Conservation (phyloP, 441 rosid genomes). For the Isatis lusitanica region DNA sequence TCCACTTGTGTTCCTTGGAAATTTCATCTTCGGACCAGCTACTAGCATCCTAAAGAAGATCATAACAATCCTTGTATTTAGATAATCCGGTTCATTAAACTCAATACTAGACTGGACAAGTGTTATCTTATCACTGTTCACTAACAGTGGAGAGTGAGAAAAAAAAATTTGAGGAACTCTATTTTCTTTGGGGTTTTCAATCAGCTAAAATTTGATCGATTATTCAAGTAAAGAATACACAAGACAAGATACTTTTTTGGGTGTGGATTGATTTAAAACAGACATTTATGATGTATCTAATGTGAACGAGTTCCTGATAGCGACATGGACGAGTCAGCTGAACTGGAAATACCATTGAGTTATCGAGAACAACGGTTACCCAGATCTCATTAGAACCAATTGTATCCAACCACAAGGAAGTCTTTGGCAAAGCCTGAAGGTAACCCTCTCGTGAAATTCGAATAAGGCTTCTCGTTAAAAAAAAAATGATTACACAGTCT, state of each 20-base stretch:
- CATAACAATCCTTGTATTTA: not conserved
- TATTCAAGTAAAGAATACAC: not conserved
- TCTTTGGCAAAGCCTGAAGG: constrained; percentile 8
- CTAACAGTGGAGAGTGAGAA: not conserved
- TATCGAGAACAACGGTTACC: not conserved
- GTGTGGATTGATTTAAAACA: not conserved
- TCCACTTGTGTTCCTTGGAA: not conserved
- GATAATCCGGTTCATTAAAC: not conserved
- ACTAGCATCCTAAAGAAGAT: not conserved
- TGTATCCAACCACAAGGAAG: not conserved
- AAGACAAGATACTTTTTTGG: not conserved
- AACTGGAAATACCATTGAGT: not conserved
- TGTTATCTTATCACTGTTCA: not conserved
- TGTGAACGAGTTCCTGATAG: not conserved
- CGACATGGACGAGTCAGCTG: not conserved
- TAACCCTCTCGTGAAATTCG: not conserved
- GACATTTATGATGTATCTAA: no score
- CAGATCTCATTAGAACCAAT: not conserved
- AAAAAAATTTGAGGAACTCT: not conserved
- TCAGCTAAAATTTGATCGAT: not conserved
- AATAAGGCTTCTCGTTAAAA: constrained; percentile 22
- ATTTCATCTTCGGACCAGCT: not conserved
- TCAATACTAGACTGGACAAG: not conserved
- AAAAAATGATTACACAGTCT: constrained; percentile 20
- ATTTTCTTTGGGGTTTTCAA: not conserved